phyloP scores from a whole-genome alignment of 306 rosid genomes.

The Purshia tridentata region DNA sequence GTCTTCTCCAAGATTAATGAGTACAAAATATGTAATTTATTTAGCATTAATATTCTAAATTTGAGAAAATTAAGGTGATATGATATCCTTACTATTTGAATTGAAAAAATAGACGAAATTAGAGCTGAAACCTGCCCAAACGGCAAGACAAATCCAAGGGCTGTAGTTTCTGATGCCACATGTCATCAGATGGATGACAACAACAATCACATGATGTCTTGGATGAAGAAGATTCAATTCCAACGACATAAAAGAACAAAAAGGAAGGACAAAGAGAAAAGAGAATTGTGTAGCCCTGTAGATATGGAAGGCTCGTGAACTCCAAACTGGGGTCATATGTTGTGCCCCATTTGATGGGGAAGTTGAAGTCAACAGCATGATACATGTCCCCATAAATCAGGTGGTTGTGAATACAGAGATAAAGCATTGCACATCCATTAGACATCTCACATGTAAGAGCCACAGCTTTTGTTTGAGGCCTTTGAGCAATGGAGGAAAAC shows the following conservation, averaged over 20 bases:
- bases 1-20: no score
- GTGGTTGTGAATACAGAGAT: not conserved
- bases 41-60: no score
- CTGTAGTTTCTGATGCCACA: not conserved
- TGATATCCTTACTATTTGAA: not conserved
- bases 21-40: no score
- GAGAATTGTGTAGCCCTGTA: constrained; percentile 10
- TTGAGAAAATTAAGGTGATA: no score
- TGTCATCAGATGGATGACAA: constrained; percentile 5
- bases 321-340: constrained; percentile 15
- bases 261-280: constrained; percentile 19
- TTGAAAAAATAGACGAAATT: no score
- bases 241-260: constrained; percentile 16
- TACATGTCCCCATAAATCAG: constrained; percentile 14
- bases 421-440: constrained; percentile 3
- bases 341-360: constrained; percentile 8
- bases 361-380: constrained; percentile 19
- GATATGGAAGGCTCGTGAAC: constrained; percentile 2
- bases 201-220: constrained; percentile 12
- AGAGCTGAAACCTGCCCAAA: not conserved
- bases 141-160: constrained; percentile 5
- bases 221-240: not conserved
- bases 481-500: not conserved
- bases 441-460: constrained; percentile 17
- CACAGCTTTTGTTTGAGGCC: not conserved